phyloP scores from a whole-genome alignment of 768 basidiomycete genomes.

The Podaxis sp. region DNA sequence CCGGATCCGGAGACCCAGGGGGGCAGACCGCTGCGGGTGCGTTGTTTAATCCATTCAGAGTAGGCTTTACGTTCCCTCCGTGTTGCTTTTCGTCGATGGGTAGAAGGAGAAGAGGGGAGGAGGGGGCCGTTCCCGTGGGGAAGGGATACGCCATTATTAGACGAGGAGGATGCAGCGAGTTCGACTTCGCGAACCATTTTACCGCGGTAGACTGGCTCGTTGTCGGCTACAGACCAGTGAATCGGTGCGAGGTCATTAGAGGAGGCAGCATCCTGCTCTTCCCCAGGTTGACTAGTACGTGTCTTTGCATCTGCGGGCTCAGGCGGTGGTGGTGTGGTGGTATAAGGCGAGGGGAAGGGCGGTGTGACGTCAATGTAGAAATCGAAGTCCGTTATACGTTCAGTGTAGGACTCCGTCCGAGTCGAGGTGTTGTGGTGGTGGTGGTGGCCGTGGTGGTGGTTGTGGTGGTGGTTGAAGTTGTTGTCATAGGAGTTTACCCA shows the following conservation, averaged over 20 bases:
- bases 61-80: slow-evolving; percentile 42
- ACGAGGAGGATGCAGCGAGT: slow-evolving; percentile 2
- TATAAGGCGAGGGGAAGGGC: neutral
- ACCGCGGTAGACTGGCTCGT: slow-evolving; percentile 65
- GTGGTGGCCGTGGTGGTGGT: slow-evolving; percentile 33
- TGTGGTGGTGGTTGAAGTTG: slow-evolving; percentile 12
- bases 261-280: slow-evolving; percentile 9
- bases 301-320: neutral
- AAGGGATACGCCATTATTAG: slow-evolving; percentile 13
- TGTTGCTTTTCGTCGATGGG: slow-evolving; percentile 35
- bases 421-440: slow-evolving; percentile 6
- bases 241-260: slow-evolving; percentile 28
- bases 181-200: slow-evolving; percentile 60
- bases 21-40: slow-evolving; percentile 47
- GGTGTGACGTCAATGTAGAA: slow-evolving; percentile 57
- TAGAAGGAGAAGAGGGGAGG: neutral
- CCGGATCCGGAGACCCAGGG: slow-evolving; percentile 35
- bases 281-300: neutral
- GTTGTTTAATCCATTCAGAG: slow-evolving; percentile 45
- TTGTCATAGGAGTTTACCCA: slow-evolving; percentile 39
- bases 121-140: slow-evolving; percentile 1
- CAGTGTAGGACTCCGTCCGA: slow-evolving; percentile 49
- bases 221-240: slow-evolving; percentile 65
- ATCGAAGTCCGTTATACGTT: slow-evolving; percentile 66
- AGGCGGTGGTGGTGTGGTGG: neutral